Base-by-base conservation (phyloP, 129 eudicot species). In the Flaveria bidentis region DNA sequence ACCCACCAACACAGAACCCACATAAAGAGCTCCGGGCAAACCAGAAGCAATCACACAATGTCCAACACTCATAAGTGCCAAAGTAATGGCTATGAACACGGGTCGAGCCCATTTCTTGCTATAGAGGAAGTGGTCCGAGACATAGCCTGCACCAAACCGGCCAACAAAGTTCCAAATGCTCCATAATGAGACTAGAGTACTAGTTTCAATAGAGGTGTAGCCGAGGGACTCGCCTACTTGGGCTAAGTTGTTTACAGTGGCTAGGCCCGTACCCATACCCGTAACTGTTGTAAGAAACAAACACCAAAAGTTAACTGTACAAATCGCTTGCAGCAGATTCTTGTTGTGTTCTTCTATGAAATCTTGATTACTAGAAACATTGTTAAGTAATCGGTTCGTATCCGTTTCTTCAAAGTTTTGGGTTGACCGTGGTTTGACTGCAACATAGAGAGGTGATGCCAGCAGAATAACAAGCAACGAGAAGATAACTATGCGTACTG, bases 101-200 rank as follows among this genome's bases (percentile, higher is more conserved):
- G 97, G 96, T 68, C 98, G 77, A 6, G 90, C 83, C 92, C 89
- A 91, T 39, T 86, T 85, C 71, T 76, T 84, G 4, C 20, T 71
- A 33, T 82, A 84, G 18, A 93, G 76, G 73, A 90, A 76, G 78
- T 91, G 85, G 53, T 93, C 97, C 3, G 97, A 93, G 6, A 87
- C 75, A 83, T 85, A 93, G 26, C 97, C 98, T 12, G 86, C 98
- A 70, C 97, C 97, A 84, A 93, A 91, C 28, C 98, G 91, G n/a
- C 98, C 98, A 41, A 84, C 80, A 67, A 84, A 93, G 85, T 93
- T 93, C 98, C 92, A 87, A 8, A 93, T 91, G 73, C 96, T 86
- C 98, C 98, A 93, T 41, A 93, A 74, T 2, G 98, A 90, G 80
- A 91, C 88, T 73, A 93, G 82, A 62, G 93, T 91, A 10, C 74